Percentiles rank a stretch among this genome's conserved stretches.
Evolutionary conservation across 2,329 filamentous ascomycete genomes (phyloP).

Genomic region (Paracorniculantispora psalliotae): DNA sequence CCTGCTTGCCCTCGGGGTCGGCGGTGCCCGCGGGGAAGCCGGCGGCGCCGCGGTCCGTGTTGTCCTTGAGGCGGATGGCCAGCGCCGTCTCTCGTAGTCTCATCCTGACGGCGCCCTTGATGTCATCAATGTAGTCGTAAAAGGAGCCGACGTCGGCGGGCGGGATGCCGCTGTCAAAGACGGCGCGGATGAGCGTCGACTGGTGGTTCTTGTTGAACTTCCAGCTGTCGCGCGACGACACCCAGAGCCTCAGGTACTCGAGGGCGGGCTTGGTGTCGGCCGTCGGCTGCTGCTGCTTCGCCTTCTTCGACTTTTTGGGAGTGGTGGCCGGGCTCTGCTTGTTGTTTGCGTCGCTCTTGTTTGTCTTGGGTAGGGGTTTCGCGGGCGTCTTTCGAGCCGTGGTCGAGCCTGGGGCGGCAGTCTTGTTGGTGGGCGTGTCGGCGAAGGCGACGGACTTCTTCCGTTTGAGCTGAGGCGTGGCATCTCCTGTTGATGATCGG

Average conservation of each 20-base stretch:
- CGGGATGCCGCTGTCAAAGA: constrained; percentile 70
- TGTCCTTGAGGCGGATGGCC: constrained; percentile 53
- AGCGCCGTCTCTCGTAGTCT: constrained; percentile 63
- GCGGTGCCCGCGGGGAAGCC: constrained; percentile 45
- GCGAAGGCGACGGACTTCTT: constrained; percentile 48
- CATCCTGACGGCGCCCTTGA: constrained; percentile 70
- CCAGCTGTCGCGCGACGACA: constrained; percentile 66
- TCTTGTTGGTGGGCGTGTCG: constrained; percentile 21
- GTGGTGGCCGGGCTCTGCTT: neutral
- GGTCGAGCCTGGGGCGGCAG: constrained; percentile 19
- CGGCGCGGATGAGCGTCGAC: constrained; percentile 75
- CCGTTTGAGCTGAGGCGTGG: constrained; percentile 28
- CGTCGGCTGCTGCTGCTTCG: constrained; percentile 26
- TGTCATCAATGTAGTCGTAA: constrained; percentile 70
- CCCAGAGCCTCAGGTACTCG: constrained; percentile 72
- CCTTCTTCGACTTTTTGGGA: constrained; percentile 32
- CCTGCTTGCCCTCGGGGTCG: constrained; percentile 44
- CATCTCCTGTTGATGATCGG: constrained; percentile 5
- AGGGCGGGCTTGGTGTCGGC: constrained; percentile 59
- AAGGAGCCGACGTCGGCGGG: constrained; percentile 63
- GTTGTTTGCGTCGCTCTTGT: too few relatives aligned
- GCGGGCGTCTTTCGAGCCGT: constrained; percentile 24
- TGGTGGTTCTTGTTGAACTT: constrained; percentile 97
- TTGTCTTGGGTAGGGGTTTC: constrained; percentile 34
- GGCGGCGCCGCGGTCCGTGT: constrained; percentile 41